These are phyloP conservation scores for Smittium culicis DNA, from an alignment of 371 early-diverging fungal genomes.

Conservation along the genomic window DNA sequence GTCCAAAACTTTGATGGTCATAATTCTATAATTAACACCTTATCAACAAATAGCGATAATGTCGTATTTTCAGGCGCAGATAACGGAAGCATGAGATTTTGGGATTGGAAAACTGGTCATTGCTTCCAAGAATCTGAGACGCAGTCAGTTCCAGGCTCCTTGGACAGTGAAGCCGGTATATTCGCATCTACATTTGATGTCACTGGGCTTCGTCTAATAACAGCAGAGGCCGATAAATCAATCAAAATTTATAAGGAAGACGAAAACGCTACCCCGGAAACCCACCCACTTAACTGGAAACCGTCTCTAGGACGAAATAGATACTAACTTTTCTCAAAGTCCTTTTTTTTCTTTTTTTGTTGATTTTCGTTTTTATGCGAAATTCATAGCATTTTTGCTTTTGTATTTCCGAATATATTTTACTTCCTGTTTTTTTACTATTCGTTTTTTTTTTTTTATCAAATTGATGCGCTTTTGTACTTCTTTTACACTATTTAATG, in stretches of 20 bases:
- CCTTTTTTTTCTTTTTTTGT: no score
- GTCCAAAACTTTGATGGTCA: constrained; percentile 84
- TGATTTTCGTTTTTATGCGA: no score
- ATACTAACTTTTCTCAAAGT: no score
- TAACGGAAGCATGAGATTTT: constrained; percentile 87
- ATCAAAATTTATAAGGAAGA: constrained; percentile 76
- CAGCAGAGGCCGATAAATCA: constrained; percentile 96
- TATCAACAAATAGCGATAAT: constrained; percentile 76
- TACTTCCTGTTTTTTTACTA: no score
- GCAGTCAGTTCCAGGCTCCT: constrained; percentile 84
- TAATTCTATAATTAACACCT: constrained; percentile 76
- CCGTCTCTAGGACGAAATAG: constrained; percentile 32
- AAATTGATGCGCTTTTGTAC: no score
- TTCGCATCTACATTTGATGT: constrained; percentile 89
- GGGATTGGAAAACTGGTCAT: constrained; percentile 92
- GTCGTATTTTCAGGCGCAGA: constrained; percentile 86
- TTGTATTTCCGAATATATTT: no score
- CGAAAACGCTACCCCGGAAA: constrained; percentile 40
- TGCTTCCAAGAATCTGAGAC: constrained; percentile 82
- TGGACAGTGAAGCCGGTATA: constrained; percentile 89
- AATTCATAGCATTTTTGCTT: no score
- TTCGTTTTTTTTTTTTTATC: no score
- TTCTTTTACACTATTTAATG: no score
- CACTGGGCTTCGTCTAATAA: constrained; percentile 84
- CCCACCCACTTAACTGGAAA: constrained; percentile 51